phyloP scores from a whole-genome alignment of 2,329 filamentous ascomycete genomes.

The Tolypocladium album region DNA sequence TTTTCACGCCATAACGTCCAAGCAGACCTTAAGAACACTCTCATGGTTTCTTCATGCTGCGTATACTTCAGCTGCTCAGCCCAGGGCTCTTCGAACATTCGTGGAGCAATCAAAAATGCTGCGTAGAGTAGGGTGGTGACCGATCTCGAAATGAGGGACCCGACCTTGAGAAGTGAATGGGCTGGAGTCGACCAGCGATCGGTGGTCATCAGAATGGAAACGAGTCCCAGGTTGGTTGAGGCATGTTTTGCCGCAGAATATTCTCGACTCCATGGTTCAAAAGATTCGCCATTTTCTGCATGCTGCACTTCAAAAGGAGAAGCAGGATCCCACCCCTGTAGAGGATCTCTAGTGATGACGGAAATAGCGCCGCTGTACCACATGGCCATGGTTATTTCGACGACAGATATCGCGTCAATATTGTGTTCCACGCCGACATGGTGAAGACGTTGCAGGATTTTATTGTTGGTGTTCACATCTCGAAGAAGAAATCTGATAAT shows the following conservation, averaged over 20 bases:
- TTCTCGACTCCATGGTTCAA: slow-evolving; percentile 2
- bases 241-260: slow-evolving; percentile 5
- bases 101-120: slow-evolving; percentile 8
- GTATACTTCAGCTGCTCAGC: neutral
- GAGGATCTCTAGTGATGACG: slow-evolving; percentile 5
- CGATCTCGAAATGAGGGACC: slow-evolving; percentile 8
- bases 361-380: slow-evolving; percentile 10
- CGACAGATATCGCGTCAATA: slow-evolving; percentile 2
- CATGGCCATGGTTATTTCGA: slow-evolving; percentile 7
- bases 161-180: slow-evolving; percentile 7
- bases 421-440: neutral
- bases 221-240: slow-evolving; percentile 12
- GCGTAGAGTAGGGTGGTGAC: slow-evolving; percentile 11
- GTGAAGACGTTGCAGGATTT: slow-evolving; percentile 6
- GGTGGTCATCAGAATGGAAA: slow-evolving; percentile 13
- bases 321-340: slow-evolving; percentile 6
- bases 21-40: slow-evolving; percentile 5
- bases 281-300: neutral
- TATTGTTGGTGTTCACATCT: slow-evolving; percentile 2
- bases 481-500: slow-evolving; percentile 5
- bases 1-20: slow-evolving; percentile 8
- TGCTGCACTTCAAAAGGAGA: neutral
- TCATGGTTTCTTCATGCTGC: slow-evolving; percentile 3
- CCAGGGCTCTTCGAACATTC: slow-evolving; percentile 5
- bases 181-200: slow-evolving; percentile 7